phyloP scores from a whole-genome alignment of 306 rosid genomes.

The Quercus mongolica region DNA sequence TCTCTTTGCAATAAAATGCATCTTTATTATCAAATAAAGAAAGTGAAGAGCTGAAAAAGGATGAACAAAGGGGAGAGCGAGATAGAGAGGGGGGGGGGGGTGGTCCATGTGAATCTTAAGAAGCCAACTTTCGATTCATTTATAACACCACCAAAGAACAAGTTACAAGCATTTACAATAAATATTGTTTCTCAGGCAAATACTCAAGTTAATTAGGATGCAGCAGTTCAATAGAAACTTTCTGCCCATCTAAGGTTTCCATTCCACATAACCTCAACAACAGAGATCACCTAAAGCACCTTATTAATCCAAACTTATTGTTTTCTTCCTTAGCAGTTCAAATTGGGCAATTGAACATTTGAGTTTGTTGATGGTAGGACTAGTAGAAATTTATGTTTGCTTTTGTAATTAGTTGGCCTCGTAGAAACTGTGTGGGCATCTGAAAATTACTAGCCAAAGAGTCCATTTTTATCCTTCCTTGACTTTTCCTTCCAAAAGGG shows the following conservation, averaged over 20 bases:
- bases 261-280: not conserved
- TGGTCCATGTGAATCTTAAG: not conserved
- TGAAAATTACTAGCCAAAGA: not conserved
- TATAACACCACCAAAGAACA: not conserved
- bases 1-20: too few relatives aligned
- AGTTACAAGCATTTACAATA: not conserved
- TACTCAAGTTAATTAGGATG: not conserved
- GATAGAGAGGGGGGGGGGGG: not conserved
- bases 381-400: not conserved
- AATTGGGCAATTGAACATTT: not conserved
- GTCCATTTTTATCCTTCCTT: not conserved
- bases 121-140: not conserved
- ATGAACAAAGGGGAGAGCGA: not conserved
- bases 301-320: not conserved
- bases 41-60: not conserved
- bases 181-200: not conserved
- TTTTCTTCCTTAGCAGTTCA: not conserved
- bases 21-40: too few relatives aligned
- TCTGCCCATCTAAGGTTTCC: not conserved
- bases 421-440: not conserved
- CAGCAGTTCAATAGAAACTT: not conserved
- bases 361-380: not conserved
- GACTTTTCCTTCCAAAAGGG: not conserved
- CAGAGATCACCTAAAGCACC: not conserved
- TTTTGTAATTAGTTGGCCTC: not conserved